phyloP scores from a whole-genome alignment of 192 early-diverging fungal species.

The Ramicandelaber brevisporus region DNA sequence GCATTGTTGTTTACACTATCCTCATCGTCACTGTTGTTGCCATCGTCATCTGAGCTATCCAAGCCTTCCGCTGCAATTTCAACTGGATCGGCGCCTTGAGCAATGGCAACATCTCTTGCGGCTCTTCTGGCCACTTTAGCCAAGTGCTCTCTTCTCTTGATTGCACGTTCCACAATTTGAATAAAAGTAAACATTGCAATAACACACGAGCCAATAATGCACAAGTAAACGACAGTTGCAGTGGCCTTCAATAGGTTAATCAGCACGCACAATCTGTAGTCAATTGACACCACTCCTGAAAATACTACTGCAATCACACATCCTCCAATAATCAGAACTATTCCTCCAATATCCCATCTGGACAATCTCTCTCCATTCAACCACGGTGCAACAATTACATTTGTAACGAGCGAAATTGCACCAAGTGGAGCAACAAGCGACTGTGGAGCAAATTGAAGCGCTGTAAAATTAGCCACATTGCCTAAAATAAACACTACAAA shows the following conservation, averaged over 20 bases:
- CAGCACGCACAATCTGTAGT: slow-evolving; percentile 48
- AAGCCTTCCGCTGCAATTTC: too few species aligned
- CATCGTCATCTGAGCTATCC: too few species aligned
- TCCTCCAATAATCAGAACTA: slow-evolving; percentile 47
- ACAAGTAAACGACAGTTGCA: slow-evolving; percentile 35
- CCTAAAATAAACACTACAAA: slow-evolving; percentile 42
- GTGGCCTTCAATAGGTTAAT: slow-evolving; percentile 33
- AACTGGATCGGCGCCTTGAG: too few species aligned
- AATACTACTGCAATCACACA: slow-evolving; percentile 49
- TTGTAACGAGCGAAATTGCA: slow-evolving; percentile 50
- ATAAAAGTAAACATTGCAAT: slow-evolving; percentile 30
- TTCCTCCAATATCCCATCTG: slow-evolving; percentile 37
- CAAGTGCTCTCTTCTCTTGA: too few species aligned
- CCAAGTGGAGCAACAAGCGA: slow-evolving; percentile 53
- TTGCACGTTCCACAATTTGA: slow-evolving; percentile 20
- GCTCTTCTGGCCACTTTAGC: too few species aligned
- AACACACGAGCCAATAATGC: slow-evolving; percentile 23
- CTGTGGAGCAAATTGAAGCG: slow-evolving; percentile 57
- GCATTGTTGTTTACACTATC: too few species aligned
- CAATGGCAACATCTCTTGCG: too few species aligned
- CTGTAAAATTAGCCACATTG: slow-evolving; percentile 43
- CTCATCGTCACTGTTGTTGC: too few species aligned
- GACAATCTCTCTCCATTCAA: slow-evolving; percentile 45
- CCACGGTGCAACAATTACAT: slow-evolving; percentile 53
- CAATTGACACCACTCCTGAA: slow-evolving; percentile 25